Conservation (phyloP, 148 eudicot species). For the Beta vulgaris region DNA sequence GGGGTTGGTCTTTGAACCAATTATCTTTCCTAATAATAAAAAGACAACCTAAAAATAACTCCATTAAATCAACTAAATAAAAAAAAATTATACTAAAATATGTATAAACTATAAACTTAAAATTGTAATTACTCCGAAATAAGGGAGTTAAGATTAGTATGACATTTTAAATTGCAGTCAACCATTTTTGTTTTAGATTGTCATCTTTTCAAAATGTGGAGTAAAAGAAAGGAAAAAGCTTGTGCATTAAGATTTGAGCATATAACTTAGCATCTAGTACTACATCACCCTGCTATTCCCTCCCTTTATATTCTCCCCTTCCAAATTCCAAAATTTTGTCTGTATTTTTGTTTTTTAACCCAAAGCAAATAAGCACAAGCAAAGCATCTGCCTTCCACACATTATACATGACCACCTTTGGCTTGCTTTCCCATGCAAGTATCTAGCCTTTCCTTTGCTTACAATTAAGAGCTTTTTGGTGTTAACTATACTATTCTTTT, state of each 20-base stretch:
- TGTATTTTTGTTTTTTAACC: conserved; percentile 15
- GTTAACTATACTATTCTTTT: conserved; percentile 13
- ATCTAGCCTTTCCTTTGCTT: conserved; percentile 77
- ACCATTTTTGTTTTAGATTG: neutral
- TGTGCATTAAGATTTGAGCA: conserved; percentile 52
- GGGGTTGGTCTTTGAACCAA: too few species aligned
- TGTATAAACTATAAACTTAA: too few species aligned
- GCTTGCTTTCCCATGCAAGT: conserved; percentile 66
- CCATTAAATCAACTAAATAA: too few species aligned
- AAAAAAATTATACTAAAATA: too few species aligned
- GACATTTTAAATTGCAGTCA: neutral
- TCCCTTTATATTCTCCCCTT: conserved; percentile 5
- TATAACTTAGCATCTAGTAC: conserved; percentile 5
- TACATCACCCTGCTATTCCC: neutral
- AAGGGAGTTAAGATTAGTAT: too few species aligned
- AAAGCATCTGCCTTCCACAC: conserved; percentile 53
- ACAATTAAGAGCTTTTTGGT: conserved; percentile 54
- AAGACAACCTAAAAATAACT: too few species aligned
- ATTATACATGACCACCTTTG: conserved; percentile 32
- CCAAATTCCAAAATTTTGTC: conserved; percentile 7
- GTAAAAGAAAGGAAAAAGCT: conserved; percentile 31
- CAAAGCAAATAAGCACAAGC: conserved; percentile 51
- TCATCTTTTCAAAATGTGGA: neutral
- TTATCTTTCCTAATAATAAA: too few species aligned
- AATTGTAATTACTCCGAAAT: too few species aligned